A percentile compares a stretch with the other conserved stretches of the same genome.
These are phyloP conservation scores for Scortechinia acanthostroma DNA, from an alignment of 2,329 filamentous ascomycete species.

Conservation along the genomic window DNA sequence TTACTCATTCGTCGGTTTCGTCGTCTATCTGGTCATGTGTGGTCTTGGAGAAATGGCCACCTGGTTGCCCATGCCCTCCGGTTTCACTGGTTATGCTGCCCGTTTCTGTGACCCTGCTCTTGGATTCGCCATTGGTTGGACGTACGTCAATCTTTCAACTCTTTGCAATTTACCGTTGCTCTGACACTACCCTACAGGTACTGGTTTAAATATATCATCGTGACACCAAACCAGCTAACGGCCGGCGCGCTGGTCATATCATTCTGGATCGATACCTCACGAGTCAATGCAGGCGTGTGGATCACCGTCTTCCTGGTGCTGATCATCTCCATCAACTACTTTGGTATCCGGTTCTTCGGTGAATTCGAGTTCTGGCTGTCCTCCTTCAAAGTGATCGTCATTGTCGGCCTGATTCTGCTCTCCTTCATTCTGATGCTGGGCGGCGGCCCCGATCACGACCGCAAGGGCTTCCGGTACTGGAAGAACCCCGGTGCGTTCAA, in stretches of 20 bases:
- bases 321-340: slow-evolving; percentile 63
- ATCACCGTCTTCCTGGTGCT: slow-evolving; percentile 64
- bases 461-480: slow-evolving; percentile 63
- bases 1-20: slow-evolving; percentile 60
- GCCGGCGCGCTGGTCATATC: slow-evolving; percentile 73
- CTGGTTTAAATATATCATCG: slow-evolving; percentile 77
- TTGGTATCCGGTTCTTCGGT: slow-evolving; percentile 63
- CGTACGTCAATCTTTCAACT: slow-evolving; percentile 38
- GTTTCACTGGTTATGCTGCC: slow-evolving; percentile 75
- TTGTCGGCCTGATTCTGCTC: slow-evolving; percentile 59
- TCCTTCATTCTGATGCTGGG: slow-evolving; percentile 57
- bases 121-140: slow-evolving; percentile 72
- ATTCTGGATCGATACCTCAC: slow-evolving; percentile 63
- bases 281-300: slow-evolving; percentile 72
- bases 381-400: slow-evolving; percentile 63
- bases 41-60: slow-evolving; percentile 78
- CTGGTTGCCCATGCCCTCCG: slow-evolving; percentile 71
- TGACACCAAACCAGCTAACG: slow-evolving; percentile 78
- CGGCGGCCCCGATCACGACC: slow-evolving; percentile 55
- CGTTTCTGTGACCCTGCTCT: slow-evolving; percentile 76
- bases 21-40: slow-evolving; percentile 78
- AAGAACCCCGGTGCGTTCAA: slow-evolving; percentile 51
- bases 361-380: slow-evolving; percentile 57
- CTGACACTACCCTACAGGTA: slow-evolving; percentile 23
- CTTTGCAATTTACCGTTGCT: not conserved